Evolutionary conservation across 768 basidiomycete species (phyloP).

Genomic region (Paxillus involutus): DNA sequence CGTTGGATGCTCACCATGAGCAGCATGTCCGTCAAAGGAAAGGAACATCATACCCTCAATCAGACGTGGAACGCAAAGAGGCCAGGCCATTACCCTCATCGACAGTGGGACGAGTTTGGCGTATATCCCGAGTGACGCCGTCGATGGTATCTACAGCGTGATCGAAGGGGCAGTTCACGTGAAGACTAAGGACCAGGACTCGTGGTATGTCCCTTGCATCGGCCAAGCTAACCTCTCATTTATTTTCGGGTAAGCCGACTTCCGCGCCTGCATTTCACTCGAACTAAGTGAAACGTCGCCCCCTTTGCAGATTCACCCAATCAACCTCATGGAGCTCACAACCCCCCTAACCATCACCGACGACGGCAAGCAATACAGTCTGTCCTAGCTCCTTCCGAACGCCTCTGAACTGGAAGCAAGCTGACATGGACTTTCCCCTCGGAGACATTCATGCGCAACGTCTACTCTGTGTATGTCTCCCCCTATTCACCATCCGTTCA

Average conservation of each 20-base stretch:
- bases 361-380: no score
- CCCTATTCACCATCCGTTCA: no score
- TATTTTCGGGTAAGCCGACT: conserved; percentile 10
- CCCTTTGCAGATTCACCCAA: conserved; percentile 29
- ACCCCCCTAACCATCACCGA: no score
- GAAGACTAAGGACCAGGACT: conserved; percentile 23
- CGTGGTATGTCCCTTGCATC: conserved; percentile 39
- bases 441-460: no score
- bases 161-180: conserved; percentile 37
- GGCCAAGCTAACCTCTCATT: conserved; percentile 31
- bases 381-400: no score
- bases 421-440: no score
- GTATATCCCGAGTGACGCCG: conserved; percentile 33
- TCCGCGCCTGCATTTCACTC: background rate
- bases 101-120: conserved; percentile 44
- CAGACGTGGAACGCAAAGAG: conserved; percentile 33
- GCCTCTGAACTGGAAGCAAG: no score
- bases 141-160: conserved; percentile 39
- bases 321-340: no score
- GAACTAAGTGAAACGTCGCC: background rate
- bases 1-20: conserved; percentile 45
- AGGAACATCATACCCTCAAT: conserved; percentile 24
- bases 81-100: conserved; percentile 36
- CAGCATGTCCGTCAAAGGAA: conserved; percentile 35
- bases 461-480: no score